Percentiles rank a stretch among this genome's conserved stretches.
Conservation (phyloP, 768 basidiomycete species). For the Strobilomyces dryophilus region DNA sequence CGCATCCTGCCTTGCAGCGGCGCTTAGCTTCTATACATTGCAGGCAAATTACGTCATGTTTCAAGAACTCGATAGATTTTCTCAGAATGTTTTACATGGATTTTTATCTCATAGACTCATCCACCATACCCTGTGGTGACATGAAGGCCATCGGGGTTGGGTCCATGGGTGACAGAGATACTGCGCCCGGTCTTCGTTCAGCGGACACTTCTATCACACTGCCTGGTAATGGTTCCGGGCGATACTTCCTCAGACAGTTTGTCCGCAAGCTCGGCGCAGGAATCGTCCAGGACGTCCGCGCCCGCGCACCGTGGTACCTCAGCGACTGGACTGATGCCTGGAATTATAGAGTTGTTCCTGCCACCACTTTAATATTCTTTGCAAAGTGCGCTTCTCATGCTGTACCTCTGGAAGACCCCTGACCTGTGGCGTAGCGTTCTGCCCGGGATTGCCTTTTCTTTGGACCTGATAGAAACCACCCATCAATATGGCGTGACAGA, state of each 20-base stretch:
- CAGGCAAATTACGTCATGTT: no score
- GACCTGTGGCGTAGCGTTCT: slow-evolving; percentile 50
- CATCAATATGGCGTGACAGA: slow-evolving; percentile 87
- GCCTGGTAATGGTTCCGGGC: no score
- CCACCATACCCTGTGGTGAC: no score
- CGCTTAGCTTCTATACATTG: no score
- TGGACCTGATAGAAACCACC: slow-evolving; percentile 90
- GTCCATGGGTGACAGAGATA: no score
- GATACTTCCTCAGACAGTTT: slow-evolving; percentile 1
- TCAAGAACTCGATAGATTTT: no score
- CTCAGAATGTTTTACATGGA: no score
- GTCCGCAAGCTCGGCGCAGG: slow-evolving; percentile 48
- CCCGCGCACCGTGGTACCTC: slow-evolving; percentile 73
- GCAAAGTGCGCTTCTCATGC: slow-evolving; percentile 53
- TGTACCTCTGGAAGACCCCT: neutral
- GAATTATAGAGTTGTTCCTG: slow-evolving; percentile 87
- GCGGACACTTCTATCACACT: slow-evolving; percentile 2
- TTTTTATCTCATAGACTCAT: no score
- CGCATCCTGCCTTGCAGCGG: no score
- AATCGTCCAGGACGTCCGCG: slow-evolving; percentile 63
- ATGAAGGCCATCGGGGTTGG: no score
- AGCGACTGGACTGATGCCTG: slow-evolving; percentile 91
- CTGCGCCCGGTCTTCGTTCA: neutral
- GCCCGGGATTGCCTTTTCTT: slow-evolving; percentile 87
- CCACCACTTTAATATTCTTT: slow-evolving; percentile 82